phyloP scores from a whole-genome alignment of 129 eudicot species.

The Silybum marianum region DNA sequence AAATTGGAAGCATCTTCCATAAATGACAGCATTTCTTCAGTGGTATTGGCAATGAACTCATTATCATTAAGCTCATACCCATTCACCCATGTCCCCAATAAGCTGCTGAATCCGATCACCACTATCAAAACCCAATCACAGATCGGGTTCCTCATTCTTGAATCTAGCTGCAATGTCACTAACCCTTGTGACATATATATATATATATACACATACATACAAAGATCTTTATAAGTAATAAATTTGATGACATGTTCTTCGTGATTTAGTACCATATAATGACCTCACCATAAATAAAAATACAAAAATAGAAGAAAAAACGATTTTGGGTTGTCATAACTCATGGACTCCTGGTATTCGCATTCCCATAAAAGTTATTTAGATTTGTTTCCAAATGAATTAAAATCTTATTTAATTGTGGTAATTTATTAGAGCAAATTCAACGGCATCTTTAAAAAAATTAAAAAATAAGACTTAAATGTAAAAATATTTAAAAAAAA shows the following conservation, averaged over 20 bases:
- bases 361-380: not conserved
- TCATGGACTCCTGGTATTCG: not conserved
- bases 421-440: too few species aligned
- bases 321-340: not conserved
- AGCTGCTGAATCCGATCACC: conserved; percentile 8
- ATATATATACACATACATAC: not conserved
- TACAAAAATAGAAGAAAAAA: not conserved
- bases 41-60: conserved; percentile 26
- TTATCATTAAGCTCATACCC: conserved; percentile 36
- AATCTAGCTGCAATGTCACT: not conserved
- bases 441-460: too few species aligned
- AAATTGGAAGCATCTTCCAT: conserved; percentile 48
- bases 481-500: too few species aligned
- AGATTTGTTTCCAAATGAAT: too few species aligned
- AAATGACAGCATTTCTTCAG: conserved; percentile 45
- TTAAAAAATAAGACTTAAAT: too few species aligned
- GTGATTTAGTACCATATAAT: not conserved
- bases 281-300: not conserved
- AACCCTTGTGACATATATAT: conserved; percentile 2
- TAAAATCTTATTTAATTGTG: too few species aligned
- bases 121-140: conserved; percentile 18
- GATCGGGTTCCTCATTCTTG: conserved; percentile 16
- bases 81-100: conserved; percentile 8
- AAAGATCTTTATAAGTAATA: not conserved
- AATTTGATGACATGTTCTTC: conserved; percentile 2